Evolutionary conservation across 768 basidiomycete genomes (phyloP).

Genomic region (Boletus bicolor): DNA sequence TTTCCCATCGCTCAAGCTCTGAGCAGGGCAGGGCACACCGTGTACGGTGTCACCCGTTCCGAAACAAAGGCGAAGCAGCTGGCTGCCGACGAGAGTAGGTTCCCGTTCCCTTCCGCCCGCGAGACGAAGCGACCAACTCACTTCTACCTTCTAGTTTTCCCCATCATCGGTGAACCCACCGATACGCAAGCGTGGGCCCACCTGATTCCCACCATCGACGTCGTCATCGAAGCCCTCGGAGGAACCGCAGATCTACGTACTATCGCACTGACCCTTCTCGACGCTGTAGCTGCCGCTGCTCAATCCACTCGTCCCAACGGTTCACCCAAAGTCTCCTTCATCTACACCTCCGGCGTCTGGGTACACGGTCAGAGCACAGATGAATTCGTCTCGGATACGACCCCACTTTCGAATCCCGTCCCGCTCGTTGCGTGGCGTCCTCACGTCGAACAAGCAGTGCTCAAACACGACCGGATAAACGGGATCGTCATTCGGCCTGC

Average conservation of each 20-base stretch:
- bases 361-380: conserved; percentile 21
- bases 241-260: conserved; percentile 6
- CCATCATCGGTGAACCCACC: conserved; percentile 20
- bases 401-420: conserved; percentile 14
- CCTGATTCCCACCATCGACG: conserved; percentile 20
- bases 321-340: conserved; percentile 30
- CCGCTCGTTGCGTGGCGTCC: conserved; percentile 22
- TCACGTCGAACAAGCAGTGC: conserved; percentile 14
- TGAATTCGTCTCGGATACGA: conserved; percentile 19
- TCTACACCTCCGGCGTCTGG: conserved; percentile 34
- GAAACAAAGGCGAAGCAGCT: conserved; percentile 20
- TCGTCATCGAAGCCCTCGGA: conserved; percentile 19
- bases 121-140: neutral
- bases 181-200: conserved; percentile 14
- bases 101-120: too few species aligned
- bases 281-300: conserved; percentile 16
- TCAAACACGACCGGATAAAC: conserved; percentile 18
- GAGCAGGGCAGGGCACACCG: conserved; percentile 33
- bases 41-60: conserved; percentile 34
- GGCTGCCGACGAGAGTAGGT: conserved; percentile 25
- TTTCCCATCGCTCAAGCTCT: conserved; percentile 33
- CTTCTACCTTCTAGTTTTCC: conserved; percentile 17
- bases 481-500: conserved; percentile 36
- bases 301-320: conserved; percentile 13
- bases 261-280: conserved; percentile 18